Evolutionary conservation across 2,329 filamentous ascomycete genomes (phyloP).

Genomic region (Coniochaeta sp.): DNA sequence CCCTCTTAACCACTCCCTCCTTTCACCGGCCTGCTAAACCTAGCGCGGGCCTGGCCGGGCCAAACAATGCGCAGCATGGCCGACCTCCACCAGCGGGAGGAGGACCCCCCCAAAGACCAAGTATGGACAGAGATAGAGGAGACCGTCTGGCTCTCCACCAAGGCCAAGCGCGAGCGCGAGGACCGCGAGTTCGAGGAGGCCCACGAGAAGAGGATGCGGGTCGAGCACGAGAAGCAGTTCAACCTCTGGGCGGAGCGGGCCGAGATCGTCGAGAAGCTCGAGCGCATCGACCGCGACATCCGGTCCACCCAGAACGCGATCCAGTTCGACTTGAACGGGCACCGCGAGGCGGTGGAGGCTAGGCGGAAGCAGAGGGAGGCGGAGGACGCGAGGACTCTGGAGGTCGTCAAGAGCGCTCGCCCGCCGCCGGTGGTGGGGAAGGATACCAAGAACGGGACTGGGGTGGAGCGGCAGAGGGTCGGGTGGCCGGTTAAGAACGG

Average conservation of each 20-base stretch:
- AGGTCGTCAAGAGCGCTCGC: neutral
- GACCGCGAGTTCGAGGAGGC: constrained; percentile 25
- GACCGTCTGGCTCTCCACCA: constrained; percentile 19
- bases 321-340: neutral
- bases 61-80: neutral
- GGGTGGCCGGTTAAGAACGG: neutral
- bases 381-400: neutral
- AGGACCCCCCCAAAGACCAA: constrained; percentile 7
- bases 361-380: constrained; percentile 3
- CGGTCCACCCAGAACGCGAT: neutral
- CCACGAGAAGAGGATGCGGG: constrained; percentile 16
- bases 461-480: neutral
- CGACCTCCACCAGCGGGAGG: constrained; percentile 5
- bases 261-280: constrained; percentile 28
- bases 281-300: constrained; percentile 15
- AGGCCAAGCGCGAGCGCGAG: constrained; percentile 12
- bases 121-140: constrained; percentile 31
- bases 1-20: too few relatives aligned
- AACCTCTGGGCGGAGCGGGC: constrained; percentile 23
- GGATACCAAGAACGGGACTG: too few relatives aligned
- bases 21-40: too few relatives aligned
- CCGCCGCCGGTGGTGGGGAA: too few relatives aligned
- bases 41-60: neutral
- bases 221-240: constrained; percentile 10
- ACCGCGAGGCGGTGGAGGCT: constrained; percentile 5